These are phyloP conservation scores for Gynandropsis gynandra DNA, from an alignment of 345 rosid genomes.

Conservation along the genomic window DNA sequence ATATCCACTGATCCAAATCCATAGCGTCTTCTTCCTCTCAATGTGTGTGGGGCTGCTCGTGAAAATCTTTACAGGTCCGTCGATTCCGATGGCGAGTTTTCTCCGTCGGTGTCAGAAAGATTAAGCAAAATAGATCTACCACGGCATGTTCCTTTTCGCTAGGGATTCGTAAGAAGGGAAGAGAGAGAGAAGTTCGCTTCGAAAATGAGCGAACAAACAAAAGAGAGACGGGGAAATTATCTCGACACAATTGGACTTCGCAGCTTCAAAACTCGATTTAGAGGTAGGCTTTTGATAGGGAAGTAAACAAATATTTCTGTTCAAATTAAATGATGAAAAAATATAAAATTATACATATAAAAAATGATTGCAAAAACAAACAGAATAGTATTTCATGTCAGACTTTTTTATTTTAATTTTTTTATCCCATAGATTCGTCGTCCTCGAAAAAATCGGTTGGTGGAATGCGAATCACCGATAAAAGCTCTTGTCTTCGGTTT, in stretches of 20 bases:
- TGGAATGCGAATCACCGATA: no score
- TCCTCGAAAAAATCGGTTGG: no score
- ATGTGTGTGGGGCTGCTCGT: not conserved
- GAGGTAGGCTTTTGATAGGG: no score
- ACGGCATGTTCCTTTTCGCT: constrained; percentile 22
- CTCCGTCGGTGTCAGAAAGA: not conserved
- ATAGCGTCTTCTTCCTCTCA: constrained; percentile 30
- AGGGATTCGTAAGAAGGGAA: constrained; percentile 24
- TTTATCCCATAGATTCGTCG: no score
- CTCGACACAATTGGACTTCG: constrained; percentile 22
- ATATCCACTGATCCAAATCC: constrained; percentile 99
- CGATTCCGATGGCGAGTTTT: constrained; percentile 17
- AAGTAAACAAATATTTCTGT: no score
- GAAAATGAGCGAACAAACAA: constrained; percentile 11
- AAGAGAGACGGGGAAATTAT: not conserved
- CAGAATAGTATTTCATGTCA: no score
- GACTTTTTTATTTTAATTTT: no score
- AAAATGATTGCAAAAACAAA: no score
- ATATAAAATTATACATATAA: no score
- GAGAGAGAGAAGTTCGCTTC: constrained; percentile 21
- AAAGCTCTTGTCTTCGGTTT: no score
- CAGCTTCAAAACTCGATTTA: constrained; percentile 23
- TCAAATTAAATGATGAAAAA: no score
- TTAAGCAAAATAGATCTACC: constrained; percentile 20
- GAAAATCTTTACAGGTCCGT: constrained; percentile 6